These are phyloP conservation scores for Malania oleifera DNA, from an alignment of 164 flowering plant species.

Conservation along the genomic window DNA sequence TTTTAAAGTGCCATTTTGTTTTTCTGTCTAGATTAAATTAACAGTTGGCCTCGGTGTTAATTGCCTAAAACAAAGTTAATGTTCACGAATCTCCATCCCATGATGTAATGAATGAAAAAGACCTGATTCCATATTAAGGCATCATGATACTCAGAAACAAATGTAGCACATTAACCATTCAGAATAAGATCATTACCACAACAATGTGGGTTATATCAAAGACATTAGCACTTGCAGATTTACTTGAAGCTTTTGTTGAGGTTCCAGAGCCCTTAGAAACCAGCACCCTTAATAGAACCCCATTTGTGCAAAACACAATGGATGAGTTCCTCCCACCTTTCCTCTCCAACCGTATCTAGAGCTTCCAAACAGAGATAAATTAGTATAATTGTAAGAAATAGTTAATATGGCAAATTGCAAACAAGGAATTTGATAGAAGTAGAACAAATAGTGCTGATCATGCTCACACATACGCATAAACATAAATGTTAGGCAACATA, in stretches of 20 bases:
- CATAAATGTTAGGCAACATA: too few species aligned
- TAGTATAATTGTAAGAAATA: background rate
- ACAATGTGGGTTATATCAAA: conserved; percentile 76
- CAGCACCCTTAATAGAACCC: conserved; percentile 71
- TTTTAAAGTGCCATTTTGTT: too few species aligned
- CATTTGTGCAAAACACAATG: conserved; percentile 90
- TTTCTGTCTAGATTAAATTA: too few species aligned
- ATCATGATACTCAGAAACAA: background rate
- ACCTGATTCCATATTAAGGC: background rate
- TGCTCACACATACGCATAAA: too few species aligned
- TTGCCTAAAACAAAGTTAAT: too few species aligned
- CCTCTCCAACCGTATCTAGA: conserved; percentile 82
- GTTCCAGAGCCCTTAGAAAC: conserved; percentile 38
- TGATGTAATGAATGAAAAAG: conserved; percentile 2
- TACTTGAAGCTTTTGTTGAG: conserved; percentile 19
- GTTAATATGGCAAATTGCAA: background rate
- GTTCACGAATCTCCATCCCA: too few species aligned
- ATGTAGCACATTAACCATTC: background rate
- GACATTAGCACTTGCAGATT: conserved; percentile 16
- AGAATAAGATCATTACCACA: conserved; percentile 52
- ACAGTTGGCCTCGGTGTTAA: too few species aligned
- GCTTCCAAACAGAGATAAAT: conserved; percentile 1
- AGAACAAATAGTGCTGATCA: too few species aligned
- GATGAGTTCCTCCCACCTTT: conserved; percentile 88
- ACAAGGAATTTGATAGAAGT: background rate